Evolutionary conservation across 139 green algal species (phyloP).

Genomic region (Chlamydomonas sp.): DNA sequence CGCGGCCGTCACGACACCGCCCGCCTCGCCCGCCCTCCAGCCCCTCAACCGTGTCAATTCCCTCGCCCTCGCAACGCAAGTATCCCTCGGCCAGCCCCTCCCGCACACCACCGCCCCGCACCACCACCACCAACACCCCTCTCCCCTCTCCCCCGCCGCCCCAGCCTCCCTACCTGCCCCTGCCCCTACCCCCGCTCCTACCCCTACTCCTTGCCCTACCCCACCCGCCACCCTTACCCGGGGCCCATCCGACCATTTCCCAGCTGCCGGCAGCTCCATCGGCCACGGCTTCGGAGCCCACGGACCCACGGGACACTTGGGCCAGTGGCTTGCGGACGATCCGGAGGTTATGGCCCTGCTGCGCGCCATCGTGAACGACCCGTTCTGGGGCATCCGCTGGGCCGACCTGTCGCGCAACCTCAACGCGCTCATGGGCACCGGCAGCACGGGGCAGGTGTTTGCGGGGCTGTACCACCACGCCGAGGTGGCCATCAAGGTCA

Average conservation of each 20-base stretch:
- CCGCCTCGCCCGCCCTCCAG: no score
- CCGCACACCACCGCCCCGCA: no score
- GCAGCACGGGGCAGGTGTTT: slow-evolving; percentile 55
- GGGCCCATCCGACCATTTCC: no score
- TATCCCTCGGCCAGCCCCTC: no score
- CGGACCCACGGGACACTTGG: not conserved
- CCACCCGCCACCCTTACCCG: no score
- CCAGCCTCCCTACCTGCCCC: no score
- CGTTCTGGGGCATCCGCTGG: slow-evolving; percentile 70
- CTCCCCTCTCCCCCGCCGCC: no score
- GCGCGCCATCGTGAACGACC: slow-evolving; percentile 31
- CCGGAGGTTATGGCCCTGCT: slow-evolving; percentile 22
- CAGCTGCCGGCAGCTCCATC: not conserved
- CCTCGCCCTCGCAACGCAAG: no score
- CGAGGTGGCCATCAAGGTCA: slow-evolving; percentile 72
- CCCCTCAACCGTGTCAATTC: no score
- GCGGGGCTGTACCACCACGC: slow-evolving; percentile 53
- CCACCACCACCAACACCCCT: no score
- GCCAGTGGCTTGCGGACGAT: not conserved
- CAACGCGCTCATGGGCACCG: slow-evolving; percentile 50
- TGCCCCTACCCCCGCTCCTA: no score
- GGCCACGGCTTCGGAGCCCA: slow-evolving; percentile 13
- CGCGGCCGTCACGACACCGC: not conserved
- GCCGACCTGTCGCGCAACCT: slow-evolving; percentile 50
- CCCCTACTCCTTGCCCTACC: no score